A percentile compares a stretch with the other conserved stretches of the same genome.
phyloP scores from a whole-genome alignment of 2,329 filamentous ascomycete species.

The Trichophyton simii region DNA sequence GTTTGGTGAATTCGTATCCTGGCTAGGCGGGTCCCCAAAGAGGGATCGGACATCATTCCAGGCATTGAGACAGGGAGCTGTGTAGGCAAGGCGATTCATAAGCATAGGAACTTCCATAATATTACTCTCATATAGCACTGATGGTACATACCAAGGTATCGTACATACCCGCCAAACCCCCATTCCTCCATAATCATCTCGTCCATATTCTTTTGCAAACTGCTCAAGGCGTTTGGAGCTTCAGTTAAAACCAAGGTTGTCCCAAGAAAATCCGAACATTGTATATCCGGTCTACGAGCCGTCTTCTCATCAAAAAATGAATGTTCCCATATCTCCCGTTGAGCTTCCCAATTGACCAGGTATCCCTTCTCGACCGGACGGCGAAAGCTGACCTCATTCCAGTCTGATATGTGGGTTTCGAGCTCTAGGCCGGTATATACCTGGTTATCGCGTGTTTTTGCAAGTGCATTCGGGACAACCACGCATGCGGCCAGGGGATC shows the following conservation, averaged over 20 bases:
- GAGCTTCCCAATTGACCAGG: slow-evolving; percentile 89
- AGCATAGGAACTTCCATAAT: not conserved
- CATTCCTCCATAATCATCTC: slow-evolving; percentile 98
- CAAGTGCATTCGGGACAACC: slow-evolving; percentile 77
- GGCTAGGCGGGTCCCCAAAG: slow-evolving; percentile 45
- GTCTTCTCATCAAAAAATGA: slow-evolving; percentile 64
- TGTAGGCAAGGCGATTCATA: not conserved
- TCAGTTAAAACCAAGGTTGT: slow-evolving; percentile 80
- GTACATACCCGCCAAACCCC: slow-evolving; percentile 75
- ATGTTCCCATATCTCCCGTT: slow-evolving; percentile 91
- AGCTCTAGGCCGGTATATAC: slow-evolving; percentile 71
- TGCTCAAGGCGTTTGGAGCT: slow-evolving; percentile 67
- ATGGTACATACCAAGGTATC: slow-evolving; percentile 51
- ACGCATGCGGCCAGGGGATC: slow-evolving; percentile 41
- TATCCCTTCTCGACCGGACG: slow-evolving; percentile 89
- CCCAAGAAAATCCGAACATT: slow-evolving; percentile 52
- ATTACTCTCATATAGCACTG: not conserved
- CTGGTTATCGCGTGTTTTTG: slow-evolving; percentile 64
- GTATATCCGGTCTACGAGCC: slow-evolving; percentile 37
- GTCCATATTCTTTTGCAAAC: slow-evolving; percentile 78
- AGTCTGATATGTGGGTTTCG: slow-evolving; percentile 61
- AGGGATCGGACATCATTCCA: slow-evolving; percentile 65
- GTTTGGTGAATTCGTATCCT: slow-evolving; percentile 31
- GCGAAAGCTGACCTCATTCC: slow-evolving; percentile 75
- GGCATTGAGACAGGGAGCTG: slow-evolving; percentile 63